These are phyloP conservation scores for Populus tremula DNA, from an alignment of 345 rosid species.

Conservation along the genomic window DNA sequence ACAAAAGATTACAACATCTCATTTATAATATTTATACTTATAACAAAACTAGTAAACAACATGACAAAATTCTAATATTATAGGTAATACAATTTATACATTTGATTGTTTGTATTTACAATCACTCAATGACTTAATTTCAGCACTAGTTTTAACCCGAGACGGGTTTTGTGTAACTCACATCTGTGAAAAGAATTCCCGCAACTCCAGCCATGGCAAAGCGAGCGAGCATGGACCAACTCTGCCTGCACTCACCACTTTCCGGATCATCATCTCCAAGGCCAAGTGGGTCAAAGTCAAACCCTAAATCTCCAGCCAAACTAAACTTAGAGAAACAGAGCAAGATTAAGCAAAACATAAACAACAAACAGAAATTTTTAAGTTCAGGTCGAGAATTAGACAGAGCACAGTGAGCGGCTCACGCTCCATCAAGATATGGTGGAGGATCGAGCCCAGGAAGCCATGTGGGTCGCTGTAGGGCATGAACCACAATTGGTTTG, in stretches of 20 bases:
- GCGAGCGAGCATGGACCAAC: conserved; percentile 67
- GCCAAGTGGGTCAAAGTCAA: conserved; percentile 91
- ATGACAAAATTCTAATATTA: too few relatives aligned
- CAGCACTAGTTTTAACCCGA: too few relatives aligned
- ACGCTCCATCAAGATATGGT: conserved; percentile 84
- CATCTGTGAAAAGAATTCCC: conserved; percentile 91
- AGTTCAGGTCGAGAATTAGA: background rate
- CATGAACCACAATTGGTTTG: conserved; percentile 25
- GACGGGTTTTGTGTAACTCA: conserved; percentile 19
- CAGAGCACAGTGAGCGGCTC: conserved; percentile 22
- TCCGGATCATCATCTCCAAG: conserved; percentile 87
- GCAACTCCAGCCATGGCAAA: conserved; percentile 95
- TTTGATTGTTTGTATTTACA: too few relatives aligned
- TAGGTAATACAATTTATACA: too few relatives aligned
- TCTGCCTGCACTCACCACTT: conserved; percentile 96
- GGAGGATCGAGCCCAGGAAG: conserved; percentile 93
- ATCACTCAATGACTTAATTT: too few relatives aligned
- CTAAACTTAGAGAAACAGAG: conserved; percentile 23
- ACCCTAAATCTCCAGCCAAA: conserved; percentile 84
- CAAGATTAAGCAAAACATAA: background rate
- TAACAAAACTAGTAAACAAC: too few relatives aligned
- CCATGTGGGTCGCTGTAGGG: conserved; percentile 85
- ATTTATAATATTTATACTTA: too few relatives aligned
- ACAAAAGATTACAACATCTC: too few relatives aligned
- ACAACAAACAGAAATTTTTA: too few relatives aligned